Evolutionary conservation across 768 basidiomycete species (phyloP).

Genomic region (Leccinellum rugosiceps): DNA sequence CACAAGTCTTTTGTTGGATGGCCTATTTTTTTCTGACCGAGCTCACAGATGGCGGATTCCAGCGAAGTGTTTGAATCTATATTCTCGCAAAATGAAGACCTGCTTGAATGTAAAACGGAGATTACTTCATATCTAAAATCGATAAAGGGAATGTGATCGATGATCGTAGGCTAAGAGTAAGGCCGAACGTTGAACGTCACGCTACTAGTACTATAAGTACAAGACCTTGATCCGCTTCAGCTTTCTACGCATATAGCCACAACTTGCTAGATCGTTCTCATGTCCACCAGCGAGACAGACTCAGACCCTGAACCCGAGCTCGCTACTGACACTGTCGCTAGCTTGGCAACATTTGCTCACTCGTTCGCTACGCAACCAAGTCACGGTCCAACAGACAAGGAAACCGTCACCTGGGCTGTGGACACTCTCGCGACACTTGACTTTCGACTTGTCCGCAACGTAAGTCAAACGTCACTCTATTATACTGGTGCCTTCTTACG

Average conservation of each 20-base stretch:
- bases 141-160: slow-evolving; percentile 48
- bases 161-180: background rate
- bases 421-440: slow-evolving; percentile 26
- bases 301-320: slow-evolving; percentile 46
- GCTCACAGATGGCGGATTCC: slow-evolving; percentile 55
- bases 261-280: slow-evolving; percentile 8
- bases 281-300: slow-evolving; percentile 53
- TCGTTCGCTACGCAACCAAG: slow-evolving; percentile 10
- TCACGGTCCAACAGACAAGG: background rate
- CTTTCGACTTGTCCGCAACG: slow-evolving; percentile 30
- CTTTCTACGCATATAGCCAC: background rate
- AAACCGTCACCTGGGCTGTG: slow-evolving; percentile 23
- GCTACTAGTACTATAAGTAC: background rate
- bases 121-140: slow-evolving; percentile 55
- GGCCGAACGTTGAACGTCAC: background rate
- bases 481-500: background rate
- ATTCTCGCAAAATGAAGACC: slow-evolving; percentile 54
- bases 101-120: slow-evolving; percentile 53
- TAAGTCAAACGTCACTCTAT: slow-evolving; percentile 1
- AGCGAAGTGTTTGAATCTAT: slow-evolving; percentile 55
- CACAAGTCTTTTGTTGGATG: background rate
- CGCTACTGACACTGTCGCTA: slow-evolving; percentile 11
- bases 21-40: slow-evolving; percentile 8
- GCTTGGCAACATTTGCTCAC: slow-evolving; percentile 18
- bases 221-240: background rate